Evolutionary conservation across 1,284 basidiomycete species (phyloP), one percentile per base, ranked within the genome.

Genomic region (Coniferiporia sulphurascens): DNA sequence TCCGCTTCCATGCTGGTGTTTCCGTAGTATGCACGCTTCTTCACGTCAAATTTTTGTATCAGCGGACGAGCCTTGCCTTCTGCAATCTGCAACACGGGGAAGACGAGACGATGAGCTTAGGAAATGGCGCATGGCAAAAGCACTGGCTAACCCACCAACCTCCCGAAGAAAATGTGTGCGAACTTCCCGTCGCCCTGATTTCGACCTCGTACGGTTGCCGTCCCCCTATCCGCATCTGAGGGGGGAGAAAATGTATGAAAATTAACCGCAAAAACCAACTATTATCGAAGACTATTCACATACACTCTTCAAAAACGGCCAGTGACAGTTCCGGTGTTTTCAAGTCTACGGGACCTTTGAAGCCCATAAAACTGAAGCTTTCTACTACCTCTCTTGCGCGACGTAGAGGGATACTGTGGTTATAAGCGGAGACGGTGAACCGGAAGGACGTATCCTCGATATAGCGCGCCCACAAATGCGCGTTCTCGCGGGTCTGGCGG

Each of bases 1-100:
- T 98, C 94, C 0, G 95, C 86, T 67, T 98, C 95, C 97, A 99
- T 99, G 66, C 91, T 93, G 0, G 97, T 99, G 67, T 97, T 99
- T 8, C 97, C 96, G 70, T 87, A 98, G 70, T 93, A 97, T 13
- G 78, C 76, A 6, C 97, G 83, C 68, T 93, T 93, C 72, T 98
- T 98, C 58, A 99, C 88, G 65, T 95, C 86, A 63, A 93, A 93
- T 54, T 76, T 83, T 38, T 73, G 72, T 50, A 93, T 78, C 34
- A 95, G 75, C 1, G 78, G 69, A 10, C 93, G 82, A 0, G 91
- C 91, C 21, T 81, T 79, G 0, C 91, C 89, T 66, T 87, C 79
- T 52, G 79, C 84, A 50, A 94, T 71, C 92, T 94, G 52, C 12
- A 9, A n/a, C 12, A 10, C 41, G 34, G 13, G 4, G 9, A 6